Evolutionary conservation across 768 basidiomycete genomes (phyloP).

Genomic region (Boletellus ananas): DNA sequence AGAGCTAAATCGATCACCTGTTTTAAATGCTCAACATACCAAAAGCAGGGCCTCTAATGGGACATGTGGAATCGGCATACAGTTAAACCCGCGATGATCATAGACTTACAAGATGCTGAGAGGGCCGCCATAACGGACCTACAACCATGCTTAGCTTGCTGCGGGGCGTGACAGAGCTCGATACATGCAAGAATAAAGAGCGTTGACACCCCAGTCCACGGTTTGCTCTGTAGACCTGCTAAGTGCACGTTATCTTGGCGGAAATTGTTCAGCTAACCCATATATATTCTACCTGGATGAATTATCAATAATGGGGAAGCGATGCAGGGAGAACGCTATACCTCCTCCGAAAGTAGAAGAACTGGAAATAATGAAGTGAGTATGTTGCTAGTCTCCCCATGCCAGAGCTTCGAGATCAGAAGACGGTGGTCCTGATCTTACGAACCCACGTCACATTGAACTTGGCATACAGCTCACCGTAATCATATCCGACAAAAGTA

Average conservation of each 20-base stretch:
- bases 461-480: neutral
- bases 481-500: neutral
- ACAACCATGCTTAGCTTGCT: neutral
- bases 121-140: conserved; percentile 11
- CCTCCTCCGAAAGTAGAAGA: conserved; percentile 3
- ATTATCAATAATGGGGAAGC: neutral
- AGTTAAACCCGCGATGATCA: neutral
- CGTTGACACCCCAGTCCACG: neutral
- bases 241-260: neutral
- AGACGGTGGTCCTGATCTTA: neutral
- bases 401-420: neutral
- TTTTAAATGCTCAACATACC: neutral
- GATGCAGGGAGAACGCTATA: neutral
- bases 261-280: neutral
- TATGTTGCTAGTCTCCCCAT: neutral
- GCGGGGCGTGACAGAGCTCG: too few species aligned
- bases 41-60: neutral
- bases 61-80: neutral
- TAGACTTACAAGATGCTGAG: neutral
- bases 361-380: neutral
- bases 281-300: neutral
- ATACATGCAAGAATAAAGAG: neutral
- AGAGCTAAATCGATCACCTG: neutral
- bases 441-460: too few species aligned
- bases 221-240: neutral